These are phyloP conservation scores for Phoma sp. DNA, from an alignment of 2,329 filamentous ascomycete genomes.

Conservation along the genomic window DNA sequence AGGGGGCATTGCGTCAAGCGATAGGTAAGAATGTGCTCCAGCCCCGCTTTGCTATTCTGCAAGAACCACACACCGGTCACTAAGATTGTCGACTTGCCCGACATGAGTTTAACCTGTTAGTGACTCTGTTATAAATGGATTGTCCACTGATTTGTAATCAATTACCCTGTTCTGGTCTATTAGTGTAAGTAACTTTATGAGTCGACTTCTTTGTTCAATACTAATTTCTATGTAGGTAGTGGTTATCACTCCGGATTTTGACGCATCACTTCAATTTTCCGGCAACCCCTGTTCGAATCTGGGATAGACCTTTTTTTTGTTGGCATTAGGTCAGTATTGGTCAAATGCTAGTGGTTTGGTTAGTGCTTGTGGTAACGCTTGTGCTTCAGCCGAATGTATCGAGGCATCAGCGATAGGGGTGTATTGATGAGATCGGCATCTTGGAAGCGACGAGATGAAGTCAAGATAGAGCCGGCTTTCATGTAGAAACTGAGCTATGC, in stretches of 20 bases:
- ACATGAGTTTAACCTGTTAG: too few species aligned
- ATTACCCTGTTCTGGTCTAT: background rate
- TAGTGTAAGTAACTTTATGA: background rate
- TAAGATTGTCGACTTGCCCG: too few species aligned
- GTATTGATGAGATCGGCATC: too few species aligned
- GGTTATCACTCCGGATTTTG: slow-evolving; percentile 39
- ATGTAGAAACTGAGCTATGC: background rate
- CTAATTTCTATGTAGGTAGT: slow-evolving; percentile 21
- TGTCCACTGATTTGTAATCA: background rate
- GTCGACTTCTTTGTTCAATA: background rate
- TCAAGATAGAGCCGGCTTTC: too few species aligned
- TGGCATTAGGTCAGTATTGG: background rate
- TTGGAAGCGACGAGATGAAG: too few species aligned
- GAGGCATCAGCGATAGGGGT: too few species aligned
- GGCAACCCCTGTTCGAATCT: slow-evolving; percentile 40
- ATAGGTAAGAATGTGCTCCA: too few species aligned
- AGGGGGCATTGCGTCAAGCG: too few species aligned
- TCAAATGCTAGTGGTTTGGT: background rate
- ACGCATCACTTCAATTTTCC: slow-evolving; percentile 22
- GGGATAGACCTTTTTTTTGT: slow-evolving; percentile 30
- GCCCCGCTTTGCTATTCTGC: too few species aligned
- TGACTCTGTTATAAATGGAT: too few species aligned
- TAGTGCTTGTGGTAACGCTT: background rate
- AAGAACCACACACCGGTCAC: too few species aligned
- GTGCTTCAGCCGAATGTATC: background rate